A percentile compares a stretch with the other conserved stretches of the same genome.
phyloP scores from a whole-genome alignment of 352 stramenopile genomes.

The Phytophthora melonis region DNA sequence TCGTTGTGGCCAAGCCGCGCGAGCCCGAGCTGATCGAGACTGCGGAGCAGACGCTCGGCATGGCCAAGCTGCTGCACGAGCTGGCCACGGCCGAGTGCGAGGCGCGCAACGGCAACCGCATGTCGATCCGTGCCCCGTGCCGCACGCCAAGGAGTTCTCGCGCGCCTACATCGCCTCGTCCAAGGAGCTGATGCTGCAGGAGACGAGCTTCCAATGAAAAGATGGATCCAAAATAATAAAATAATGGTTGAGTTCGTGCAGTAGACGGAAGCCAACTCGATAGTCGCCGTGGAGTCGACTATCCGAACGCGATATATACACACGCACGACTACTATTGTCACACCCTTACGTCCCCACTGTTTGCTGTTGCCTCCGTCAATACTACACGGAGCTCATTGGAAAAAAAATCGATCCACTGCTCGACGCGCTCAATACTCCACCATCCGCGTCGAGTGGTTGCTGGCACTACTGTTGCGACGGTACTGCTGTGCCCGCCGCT shows the following conservation, averaged over 20 bases:
- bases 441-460: constrained; percentile 48
- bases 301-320: constrained; percentile 23
- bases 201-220: constrained; percentile 48
- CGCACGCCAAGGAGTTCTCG: constrained; percentile 71
- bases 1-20: constrained; percentile 44
- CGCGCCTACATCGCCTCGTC: constrained; percentile 72
- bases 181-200: constrained; percentile 76
- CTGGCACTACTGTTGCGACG: constrained; percentile 81
- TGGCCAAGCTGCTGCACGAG: constrained; percentile 82
- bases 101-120: constrained; percentile 63
- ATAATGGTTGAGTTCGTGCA: constrained; percentile 5
- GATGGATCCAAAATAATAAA: constrained; percentile 1
- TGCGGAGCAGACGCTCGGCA: constrained; percentile 76
- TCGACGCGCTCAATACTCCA: constrained; percentile 53
- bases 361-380: constrained; percentile 8
- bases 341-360: constrained; percentile 19
- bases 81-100: constrained; percentile 75
- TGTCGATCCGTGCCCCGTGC: constrained; percentile 63
- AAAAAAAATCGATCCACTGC: constrained; percentile 23
- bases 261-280: neutral
- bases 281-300: constrained; percentile 24
- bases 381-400: constrained; percentile 26
- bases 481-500: constrained; percentile 73
- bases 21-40: constrained; percentile 63
- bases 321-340: constrained; percentile 33